These are phyloP conservation scores for Alectoria sarmentosa DNA, from an alignment of 495 filamentous ascomycete species.

Conservation along the genomic window DNA sequence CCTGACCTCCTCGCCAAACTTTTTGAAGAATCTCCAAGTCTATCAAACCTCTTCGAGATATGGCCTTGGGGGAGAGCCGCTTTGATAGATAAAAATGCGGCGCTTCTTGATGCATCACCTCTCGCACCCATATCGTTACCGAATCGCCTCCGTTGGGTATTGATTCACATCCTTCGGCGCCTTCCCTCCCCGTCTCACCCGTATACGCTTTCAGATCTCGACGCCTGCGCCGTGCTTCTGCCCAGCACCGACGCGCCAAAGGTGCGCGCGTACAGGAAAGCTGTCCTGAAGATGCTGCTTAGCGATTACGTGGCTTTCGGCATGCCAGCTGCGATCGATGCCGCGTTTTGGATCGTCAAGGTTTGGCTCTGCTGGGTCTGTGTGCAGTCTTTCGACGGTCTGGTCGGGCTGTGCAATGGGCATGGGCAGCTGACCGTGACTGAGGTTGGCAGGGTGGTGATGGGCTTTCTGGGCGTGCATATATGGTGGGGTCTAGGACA, in stretches of 20 bases:
- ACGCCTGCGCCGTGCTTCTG: constrained; percentile 18
- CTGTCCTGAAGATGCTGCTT: constrained; percentile 23
- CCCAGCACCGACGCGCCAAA: background rate
- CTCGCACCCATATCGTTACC: background rate
- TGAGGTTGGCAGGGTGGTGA: background rate
- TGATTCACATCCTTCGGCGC: constrained; percentile 4
- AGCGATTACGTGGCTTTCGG: constrained; percentile 27
- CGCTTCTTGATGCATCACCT: background rate
- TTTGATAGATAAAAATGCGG: background rate
- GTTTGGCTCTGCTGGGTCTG: constrained; percentile 19
- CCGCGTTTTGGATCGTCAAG: constrained; percentile 14
- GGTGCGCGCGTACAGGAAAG: constrained; percentile 20
- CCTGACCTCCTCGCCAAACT: constrained; percentile 39
- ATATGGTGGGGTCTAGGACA: background rate
- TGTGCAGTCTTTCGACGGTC: background rate
- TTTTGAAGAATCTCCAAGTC: constrained; percentile 9
- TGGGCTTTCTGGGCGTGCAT: background rate
- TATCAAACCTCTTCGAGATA: background rate
- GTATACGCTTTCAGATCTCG: constrained; percentile 19
- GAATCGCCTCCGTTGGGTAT: background rate
- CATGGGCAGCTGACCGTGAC: background rate
- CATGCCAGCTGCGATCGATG: constrained; percentile 22
- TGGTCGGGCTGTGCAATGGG: background rate
- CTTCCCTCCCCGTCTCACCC: background rate
- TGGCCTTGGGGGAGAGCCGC: background rate